Base-by-base conservation (phyloP, 306 rosid genomes). In the Biancaea sappan region DNA sequence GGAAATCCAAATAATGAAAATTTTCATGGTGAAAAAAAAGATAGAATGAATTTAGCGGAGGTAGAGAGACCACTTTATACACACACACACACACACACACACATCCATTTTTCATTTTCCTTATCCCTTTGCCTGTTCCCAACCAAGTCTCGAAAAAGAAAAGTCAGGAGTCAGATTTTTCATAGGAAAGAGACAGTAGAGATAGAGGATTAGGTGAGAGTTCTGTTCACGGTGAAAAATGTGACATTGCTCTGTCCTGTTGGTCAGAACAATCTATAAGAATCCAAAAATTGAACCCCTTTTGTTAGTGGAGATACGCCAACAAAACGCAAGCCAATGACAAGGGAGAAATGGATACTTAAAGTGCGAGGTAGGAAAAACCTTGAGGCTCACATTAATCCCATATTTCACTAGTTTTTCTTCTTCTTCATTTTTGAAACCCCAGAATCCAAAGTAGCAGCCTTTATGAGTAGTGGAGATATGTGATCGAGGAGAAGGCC, bases 391-490 rank as follows among this genome's bases (percentile, higher is more conserved):
- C 29, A 35, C 8, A 61, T 61, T n/a, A 18, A 11, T 4, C 28
- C 28, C 22, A 15, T 29, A n/a, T n/a, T n/a, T n/a, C 65, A 14
- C n/a, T 12, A 2, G 7, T 58, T 58, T 57, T 58, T 1, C 11
- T 18, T 29, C 3, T 24, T 14, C 40, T 3, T 8, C 64, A 15
- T 9, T 4, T 10, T n/a, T n/a, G n/a, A n/a, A 61, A 61, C n/a
- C 67, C 46, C n/a, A 61, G 67, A 38, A 63, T 38, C 69, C 69
- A 63, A 63, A 40, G 48, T 13, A 3, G 6, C 18, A 63, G 5
- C 34, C 50, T 63, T 63, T 61, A 22, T 63, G 69, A 22, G 69
- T n/a, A n/a, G n/a, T 34, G 69, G 31, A 37, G 26, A 60, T 60
- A 8, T 63, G 48, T 10, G 50, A 38, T 63, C 8, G 51, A 63